phyloP scores from a whole-genome alignment of 768 basidiomycete species.

The Amanita molliuscula region DNA sequence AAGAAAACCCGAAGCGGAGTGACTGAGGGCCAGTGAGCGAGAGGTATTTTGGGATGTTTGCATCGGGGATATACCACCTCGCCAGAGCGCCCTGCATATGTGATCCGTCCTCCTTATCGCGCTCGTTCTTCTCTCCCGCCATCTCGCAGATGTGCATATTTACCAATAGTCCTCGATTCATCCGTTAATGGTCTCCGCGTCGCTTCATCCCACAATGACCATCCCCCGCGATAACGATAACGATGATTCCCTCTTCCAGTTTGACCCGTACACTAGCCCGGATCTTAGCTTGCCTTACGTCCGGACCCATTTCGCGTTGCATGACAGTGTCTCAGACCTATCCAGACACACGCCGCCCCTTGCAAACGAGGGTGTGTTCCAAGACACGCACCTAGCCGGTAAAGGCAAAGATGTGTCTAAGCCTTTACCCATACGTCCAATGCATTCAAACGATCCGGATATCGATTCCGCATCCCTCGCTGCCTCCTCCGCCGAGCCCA shows the following conservation, averaged over 20 bases:
- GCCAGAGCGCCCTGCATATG: conserved; percentile 1
- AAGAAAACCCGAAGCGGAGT: conserved; percentile 49
- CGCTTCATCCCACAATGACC: conserved; percentile 17
- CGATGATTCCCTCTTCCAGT: conserved; percentile 39
- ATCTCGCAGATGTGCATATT: conserved; percentile 6
- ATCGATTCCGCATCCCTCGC: not conserved
- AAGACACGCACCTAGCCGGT: conserved; percentile 7
- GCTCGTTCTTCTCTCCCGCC: conserved; percentile 8
- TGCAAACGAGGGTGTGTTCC: conserved; percentile 19
- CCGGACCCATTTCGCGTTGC: conserved; percentile 2
- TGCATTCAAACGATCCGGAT: not conserved
- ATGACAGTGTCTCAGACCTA: conserved; percentile 10
- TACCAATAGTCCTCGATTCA: not conserved
- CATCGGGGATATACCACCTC: not conserved
- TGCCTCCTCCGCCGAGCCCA: conserved; percentile 3
- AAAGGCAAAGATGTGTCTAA: conserved; percentile 50
- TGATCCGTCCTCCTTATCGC: conserved; percentile 5
- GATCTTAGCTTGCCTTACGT: conserved; percentile 4
- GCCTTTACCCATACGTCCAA: conserved; percentile 34
- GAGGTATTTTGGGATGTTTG: conserved; percentile 6
- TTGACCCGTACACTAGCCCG: conserved; percentile 34
- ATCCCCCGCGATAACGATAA: conserved; percentile 40
- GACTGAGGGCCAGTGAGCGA: conserved; percentile 12
- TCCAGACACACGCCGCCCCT: conserved; percentile 15
- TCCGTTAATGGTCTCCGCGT: not conserved